Evolutionary conservation across 2,329 filamentous ascomycete genomes (phyloP).

Genomic region (Apiospora koreana): DNA sequence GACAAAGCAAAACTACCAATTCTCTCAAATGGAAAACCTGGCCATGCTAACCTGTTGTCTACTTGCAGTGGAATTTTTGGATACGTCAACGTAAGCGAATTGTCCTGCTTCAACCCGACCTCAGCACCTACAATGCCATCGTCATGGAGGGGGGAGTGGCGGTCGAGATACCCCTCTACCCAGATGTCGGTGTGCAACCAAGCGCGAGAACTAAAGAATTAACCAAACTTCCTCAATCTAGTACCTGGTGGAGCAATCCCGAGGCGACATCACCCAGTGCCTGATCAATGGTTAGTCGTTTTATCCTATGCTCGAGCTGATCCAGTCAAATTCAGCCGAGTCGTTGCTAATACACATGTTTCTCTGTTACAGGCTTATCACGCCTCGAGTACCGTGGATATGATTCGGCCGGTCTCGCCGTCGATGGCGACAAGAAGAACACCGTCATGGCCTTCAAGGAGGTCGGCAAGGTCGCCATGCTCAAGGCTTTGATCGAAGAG

Average conservation of each 20-base stretch:
- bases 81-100: conserved; percentile 77
- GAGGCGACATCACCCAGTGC: conserved; percentile 5
- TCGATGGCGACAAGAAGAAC: conserved; percentile 99
- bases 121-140: background rate
- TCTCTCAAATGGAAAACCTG: background rate
- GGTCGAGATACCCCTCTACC: conserved; percentile 1
- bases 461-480: conserved; percentile 97
- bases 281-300: conserved; percentile 5
- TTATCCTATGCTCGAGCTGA: background rate
- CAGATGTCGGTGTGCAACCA: conserved; percentile 4
- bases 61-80: conserved; percentile 83
- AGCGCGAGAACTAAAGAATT: background rate
- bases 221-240: background rate
- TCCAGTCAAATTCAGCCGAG: background rate
- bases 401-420: conserved; percentile 92
- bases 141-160: background rate
- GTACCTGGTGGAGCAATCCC: conserved; percentile 11
- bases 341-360: background rate
- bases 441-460: conserved; percentile 98
- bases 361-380: conserved; percentile 67
- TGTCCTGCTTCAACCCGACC: background rate
- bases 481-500: conserved; percentile 89
- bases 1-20: background rate
- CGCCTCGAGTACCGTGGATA: conserved; percentile 98
- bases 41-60: background rate